These are phyloP conservation scores for Coprinellus micaceus DNA, from an alignment of 768 basidiomycete species.

Conservation along the genomic window DNA sequence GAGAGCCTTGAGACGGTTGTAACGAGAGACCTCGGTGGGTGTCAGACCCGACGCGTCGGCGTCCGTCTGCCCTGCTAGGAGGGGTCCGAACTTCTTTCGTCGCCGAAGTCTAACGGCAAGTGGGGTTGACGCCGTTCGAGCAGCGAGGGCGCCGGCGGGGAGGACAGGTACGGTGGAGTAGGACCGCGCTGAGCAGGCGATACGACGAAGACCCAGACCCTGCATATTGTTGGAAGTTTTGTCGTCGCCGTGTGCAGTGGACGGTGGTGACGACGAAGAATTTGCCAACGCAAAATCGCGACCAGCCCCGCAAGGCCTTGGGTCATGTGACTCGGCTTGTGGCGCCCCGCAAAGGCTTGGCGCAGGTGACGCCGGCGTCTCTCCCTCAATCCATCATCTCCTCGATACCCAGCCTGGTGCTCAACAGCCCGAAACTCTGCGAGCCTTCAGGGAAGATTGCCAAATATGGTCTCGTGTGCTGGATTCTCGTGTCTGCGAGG, in stretches of 20 bases:
- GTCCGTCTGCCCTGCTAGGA: constrained; percentile 37
- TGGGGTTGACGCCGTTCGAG: constrained; percentile 68
- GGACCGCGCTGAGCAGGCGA: constrained; percentile 25
- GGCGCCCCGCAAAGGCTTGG: not conserved
- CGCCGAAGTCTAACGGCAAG: constrained; percentile 72
- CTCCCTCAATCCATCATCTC: not conserved
- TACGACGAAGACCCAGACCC: constrained; percentile 26
- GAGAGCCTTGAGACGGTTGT: constrained; percentile 52
- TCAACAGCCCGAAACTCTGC: constrained; percentile 11
- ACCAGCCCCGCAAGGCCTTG: not conserved
- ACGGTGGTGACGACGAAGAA: constrained; percentile 13
- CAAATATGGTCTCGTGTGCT: constrained; percentile 35
- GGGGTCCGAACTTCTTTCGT: constrained; percentile 42
- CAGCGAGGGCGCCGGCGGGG: constrained; percentile 43
- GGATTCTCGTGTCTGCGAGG: constrained; percentile 47
- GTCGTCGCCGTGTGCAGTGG: constrained; percentile 6
- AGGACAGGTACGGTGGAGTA: constrained; percentile 36
- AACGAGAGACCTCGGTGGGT: constrained; percentile 59
- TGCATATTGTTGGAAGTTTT: constrained; percentile 25
- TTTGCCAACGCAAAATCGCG: constrained; percentile 9
- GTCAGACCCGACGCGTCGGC: constrained; percentile 56
- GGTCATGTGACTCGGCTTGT: not conserved
- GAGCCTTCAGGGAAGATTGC: constrained; percentile 15
- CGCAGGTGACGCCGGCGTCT: not conserved
- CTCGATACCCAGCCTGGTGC: not conserved